Conservation (phyloP, 2,329 filamentous ascomycete genomes). For the Fusarium temperatum region DNA sequence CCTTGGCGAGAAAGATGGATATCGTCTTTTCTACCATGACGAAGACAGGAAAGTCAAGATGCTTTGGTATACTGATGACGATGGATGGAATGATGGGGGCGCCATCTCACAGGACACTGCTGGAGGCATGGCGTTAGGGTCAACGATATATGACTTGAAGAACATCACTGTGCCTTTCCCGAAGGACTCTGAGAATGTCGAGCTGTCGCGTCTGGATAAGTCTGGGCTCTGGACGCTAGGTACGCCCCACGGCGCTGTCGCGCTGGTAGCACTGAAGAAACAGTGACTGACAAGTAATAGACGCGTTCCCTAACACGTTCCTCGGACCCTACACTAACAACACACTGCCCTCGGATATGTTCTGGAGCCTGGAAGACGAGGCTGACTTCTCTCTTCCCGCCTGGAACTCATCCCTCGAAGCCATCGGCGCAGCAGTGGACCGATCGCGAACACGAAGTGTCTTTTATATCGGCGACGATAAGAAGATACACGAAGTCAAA, state of each 20-base stretch:
- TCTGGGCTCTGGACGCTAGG: not conserved
- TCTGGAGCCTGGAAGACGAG: not conserved
- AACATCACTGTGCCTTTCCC: slow-evolving; percentile 1
- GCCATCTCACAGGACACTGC: slow-evolving; percentile 4
- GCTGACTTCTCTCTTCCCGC: not conserved
- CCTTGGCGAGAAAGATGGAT: not conserved
- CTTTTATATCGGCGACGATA: not conserved
- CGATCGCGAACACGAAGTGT: not conserved
- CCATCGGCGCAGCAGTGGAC: not conserved
- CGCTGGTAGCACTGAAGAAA: accelerated
- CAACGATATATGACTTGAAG: not conserved
- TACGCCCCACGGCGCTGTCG: not conserved
- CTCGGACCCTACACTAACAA: not conserved
- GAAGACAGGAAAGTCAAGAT: not conserved
- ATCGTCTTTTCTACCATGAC: slow-evolving; percentile 6
- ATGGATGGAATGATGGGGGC: not conserved
- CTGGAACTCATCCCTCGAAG: not conserved
- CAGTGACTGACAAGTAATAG: not conserved
- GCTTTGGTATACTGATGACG: not conserved
- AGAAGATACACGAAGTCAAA: not conserved
- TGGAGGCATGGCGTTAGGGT: not conserved
- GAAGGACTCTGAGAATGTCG: not conserved
- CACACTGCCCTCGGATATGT: not conserved
- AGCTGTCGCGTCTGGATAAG: not conserved
- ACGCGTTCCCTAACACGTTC: not conserved